Percentiles rank a stretch among this genome's conserved stretches.
Evolutionary conservation across 345 rosid species (phyloP).

Genomic region (Moringa oleifera): DNA sequence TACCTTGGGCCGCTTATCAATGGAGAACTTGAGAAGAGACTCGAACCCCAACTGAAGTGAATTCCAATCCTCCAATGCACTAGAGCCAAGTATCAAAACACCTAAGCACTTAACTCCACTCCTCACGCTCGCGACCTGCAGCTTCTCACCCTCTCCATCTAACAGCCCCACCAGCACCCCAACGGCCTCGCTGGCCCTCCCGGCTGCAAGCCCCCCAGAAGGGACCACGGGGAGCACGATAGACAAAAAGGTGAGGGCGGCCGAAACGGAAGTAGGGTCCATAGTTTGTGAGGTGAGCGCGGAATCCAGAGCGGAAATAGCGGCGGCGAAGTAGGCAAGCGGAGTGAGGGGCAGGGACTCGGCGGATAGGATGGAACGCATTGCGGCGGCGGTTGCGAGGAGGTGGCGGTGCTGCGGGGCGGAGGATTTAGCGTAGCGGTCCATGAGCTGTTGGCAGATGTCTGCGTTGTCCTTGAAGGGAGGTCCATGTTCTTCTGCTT

Average conservation of each 20-base stretch:
- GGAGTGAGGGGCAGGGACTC: slow-evolving; percentile 60
- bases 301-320: slow-evolving; percentile 42
- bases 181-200: slow-evolving; percentile 68
- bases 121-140: slow-evolving; percentile 60
- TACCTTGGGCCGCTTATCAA: slow-evolving; percentile 92
- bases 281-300: slow-evolving; percentile 24
- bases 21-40: slow-evolving; percentile 52
- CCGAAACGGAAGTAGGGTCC: slow-evolving; percentile 56
- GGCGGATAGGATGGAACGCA: slow-evolving; percentile 73
- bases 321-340: slow-evolving; percentile 73
- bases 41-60: slow-evolving; percentile 52
- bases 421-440: slow-evolving; percentile 76
- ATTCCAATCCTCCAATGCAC: slow-evolving; percentile 64
- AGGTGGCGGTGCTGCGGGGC: slow-evolving; percentile 92
- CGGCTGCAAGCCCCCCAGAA: slow-evolving; percentile 32
- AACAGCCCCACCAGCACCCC: slow-evolving; percentile 42
- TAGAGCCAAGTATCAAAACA: slow-evolving; percentile 45
- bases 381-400: slow-evolving; percentile 79
- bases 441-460: slow-evolving; percentile 79
- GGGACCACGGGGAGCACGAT: slow-evolving; percentile 54
- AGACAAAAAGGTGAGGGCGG: slow-evolving; percentile 61
- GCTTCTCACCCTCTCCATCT: slow-evolving; percentile 29
- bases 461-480: slow-evolving; percentile 46
- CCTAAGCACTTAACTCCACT: slow-evolving; percentile 83
- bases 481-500: slow-evolving; percentile 25